A percentile compares a stretch with the other conserved stretches of the same genome.
Evolutionary conservation across 352 stramenopile genomes (phyloP).

Genomic region (Pythium phragmitis): DNA sequence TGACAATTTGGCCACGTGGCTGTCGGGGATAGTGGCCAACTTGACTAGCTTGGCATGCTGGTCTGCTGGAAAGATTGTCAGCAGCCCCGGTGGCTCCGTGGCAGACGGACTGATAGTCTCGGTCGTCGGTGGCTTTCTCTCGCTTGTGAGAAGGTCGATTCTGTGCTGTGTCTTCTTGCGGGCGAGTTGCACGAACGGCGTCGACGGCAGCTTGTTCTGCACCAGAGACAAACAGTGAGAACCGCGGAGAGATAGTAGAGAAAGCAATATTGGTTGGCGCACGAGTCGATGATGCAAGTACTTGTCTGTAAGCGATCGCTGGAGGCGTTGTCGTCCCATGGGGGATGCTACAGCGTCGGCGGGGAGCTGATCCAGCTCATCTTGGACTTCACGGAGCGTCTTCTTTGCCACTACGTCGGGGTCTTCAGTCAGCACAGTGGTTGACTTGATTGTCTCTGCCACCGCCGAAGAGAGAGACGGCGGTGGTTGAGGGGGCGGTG

Average conservation of each 20-base stretch:
- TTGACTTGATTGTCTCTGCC: not conserved
- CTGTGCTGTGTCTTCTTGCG: constrained; percentile 45
- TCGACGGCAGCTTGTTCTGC: constrained; percentile 43
- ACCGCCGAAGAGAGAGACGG: no score
- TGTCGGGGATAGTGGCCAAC: constrained; percentile 35
- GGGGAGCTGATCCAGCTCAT: constrained; percentile 43
- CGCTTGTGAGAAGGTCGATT: constrained; percentile 35
- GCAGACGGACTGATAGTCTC: not conserved
- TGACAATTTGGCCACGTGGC: constrained; percentile 37
- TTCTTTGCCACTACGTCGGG: constrained; percentile 39
- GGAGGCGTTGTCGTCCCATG: not conserved
- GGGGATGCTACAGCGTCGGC: not conserved
- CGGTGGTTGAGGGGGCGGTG: not conserved
- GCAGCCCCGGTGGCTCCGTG: no score
- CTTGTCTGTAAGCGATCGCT: constrained; percentile 36
- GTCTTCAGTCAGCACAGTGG: constrained; percentile 5
- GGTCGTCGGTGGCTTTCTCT: not conserved
- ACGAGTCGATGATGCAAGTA: constrained; percentile 41
- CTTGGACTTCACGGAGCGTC: constrained; percentile 41
- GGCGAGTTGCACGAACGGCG: constrained; percentile 51
- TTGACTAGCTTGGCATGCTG: constrained; percentile 46
- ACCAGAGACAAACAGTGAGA: not conserved
- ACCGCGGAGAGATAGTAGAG: not conserved
- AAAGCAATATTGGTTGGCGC: not conserved
- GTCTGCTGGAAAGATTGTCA: constrained; percentile 20